Evolutionary conservation across 1,284 basidiomycete species (phyloP).

Genomic region (Trametes versicolor): DNA sequence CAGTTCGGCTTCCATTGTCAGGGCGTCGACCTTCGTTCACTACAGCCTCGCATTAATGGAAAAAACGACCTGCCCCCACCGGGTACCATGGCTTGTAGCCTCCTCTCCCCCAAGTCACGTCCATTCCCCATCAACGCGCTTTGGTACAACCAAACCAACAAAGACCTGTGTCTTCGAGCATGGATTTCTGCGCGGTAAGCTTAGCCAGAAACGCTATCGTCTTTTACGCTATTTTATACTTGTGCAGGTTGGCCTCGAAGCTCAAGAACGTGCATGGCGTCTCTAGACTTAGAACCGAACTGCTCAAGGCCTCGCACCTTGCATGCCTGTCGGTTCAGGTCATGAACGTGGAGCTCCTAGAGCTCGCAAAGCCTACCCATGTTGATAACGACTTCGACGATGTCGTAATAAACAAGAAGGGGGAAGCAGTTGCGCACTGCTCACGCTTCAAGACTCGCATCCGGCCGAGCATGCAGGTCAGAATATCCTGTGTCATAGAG

Average conservation of each 20-base stretch:
- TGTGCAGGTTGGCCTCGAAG: too few species aligned
- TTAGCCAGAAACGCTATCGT: too few species aligned
- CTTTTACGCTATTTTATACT: too few species aligned
- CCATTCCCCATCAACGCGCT: conserved; percentile 17
- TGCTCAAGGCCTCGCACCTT: too few species aligned
- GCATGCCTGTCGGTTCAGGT: conserved; percentile 32
- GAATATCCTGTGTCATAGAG: too few species aligned
- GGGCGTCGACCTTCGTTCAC: conserved; percentile 19
- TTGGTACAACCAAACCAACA: conserved; percentile 15
- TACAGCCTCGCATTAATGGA: too few species aligned
- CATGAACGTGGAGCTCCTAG: conserved; percentile 35
- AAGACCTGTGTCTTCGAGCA: conserved; percentile 24
- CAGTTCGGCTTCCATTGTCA: conserved; percentile 9
- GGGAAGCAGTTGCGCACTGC: conserved; percentile 26
- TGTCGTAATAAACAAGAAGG: conserved; percentile 10
- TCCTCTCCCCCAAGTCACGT: not conserved
- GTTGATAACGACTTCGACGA: conserved; percentile 40
- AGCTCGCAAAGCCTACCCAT: conserved; percentile 37
- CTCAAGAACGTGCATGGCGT: too few species aligned
- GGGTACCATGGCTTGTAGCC: too few species aligned
- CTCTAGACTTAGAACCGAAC: too few species aligned
- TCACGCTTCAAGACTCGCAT: conserved; percentile 39
- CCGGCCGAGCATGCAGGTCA: conserved; percentile 31
- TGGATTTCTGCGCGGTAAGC: conserved; percentile 25
- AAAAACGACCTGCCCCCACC: too few species aligned